phyloP scores from a whole-genome alignment of 768 basidiomycete species.

The Daedalea quercina region DNA sequence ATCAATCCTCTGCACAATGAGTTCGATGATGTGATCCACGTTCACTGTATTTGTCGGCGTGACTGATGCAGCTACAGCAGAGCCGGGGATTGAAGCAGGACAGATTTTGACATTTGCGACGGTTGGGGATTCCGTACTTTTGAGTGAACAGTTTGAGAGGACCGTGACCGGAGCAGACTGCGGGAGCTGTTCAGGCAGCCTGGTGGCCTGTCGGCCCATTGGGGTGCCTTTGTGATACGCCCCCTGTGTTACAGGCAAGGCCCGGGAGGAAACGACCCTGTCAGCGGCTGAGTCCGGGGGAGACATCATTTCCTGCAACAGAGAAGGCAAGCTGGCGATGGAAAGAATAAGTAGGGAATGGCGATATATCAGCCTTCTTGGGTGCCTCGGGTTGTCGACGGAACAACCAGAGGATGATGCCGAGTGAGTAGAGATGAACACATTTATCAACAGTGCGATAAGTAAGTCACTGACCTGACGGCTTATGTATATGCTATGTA shows the following conservation, averaged over 20 bases:
- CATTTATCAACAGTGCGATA: not conserved
- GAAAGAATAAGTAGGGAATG: not conserved
- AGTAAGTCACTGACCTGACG: not conserved
- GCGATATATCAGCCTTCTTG: not conserved
- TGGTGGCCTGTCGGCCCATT: not conserved
- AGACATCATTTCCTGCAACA: not conserved
- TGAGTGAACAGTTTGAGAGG: not conserved
- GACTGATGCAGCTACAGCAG: not conserved
- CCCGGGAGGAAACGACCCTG: not conserved
- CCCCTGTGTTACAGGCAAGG: not conserved
- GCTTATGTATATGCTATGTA: not conserved
- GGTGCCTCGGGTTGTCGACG: not conserved
- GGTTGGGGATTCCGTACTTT: not conserved
- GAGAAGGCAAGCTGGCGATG: not conserved
- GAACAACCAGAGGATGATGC: not conserved
- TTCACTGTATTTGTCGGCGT: not conserved
- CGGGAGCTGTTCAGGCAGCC: not conserved
- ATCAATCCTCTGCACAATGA: constrained; percentile 8
- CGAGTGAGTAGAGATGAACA: not conserved
- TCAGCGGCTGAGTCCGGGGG: not conserved
- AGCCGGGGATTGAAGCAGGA: not conserved
- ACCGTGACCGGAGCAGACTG: not conserved
- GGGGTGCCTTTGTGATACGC: not conserved
- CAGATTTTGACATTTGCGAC: not conserved
- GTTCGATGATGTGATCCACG: constrained; percentile 8